Evolutionary conservation across 2,329 filamentous ascomycete genomes (phyloP), one percentile per base, ranked within the genome.

Genomic region (Ciborinia camelliae): DNA sequence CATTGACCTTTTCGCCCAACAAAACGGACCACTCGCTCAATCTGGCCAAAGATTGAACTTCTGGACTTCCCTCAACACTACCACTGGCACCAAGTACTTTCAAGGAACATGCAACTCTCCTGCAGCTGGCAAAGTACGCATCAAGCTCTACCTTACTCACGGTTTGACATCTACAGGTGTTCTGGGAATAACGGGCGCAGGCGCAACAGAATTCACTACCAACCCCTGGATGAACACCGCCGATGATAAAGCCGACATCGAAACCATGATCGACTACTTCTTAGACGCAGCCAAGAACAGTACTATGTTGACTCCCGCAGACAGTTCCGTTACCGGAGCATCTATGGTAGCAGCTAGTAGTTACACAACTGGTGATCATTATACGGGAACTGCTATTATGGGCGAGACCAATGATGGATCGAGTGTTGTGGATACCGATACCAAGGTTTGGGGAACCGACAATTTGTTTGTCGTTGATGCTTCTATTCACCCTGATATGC

Each of bases 381-480:
- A 66, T 26, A 65, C 68, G 1, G 67, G 68, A 14, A 70, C 68
- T 8, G 47, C 67, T n/a, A 65, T 64, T 8, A 68, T 85, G 81
- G 78, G 82, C 15, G 77, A 76, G 0, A 81, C 85, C 64, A 84
- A 86, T 62, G 76, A 77, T 62, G 85, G 86, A 26, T 80, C 77
- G 5, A 78, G 84, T 1, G 86, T 89, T 4, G 86, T 89, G 0
- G 86, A 89, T 69, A 74, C 80, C 18, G 77, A 89, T 74, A 82
- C 84, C 58, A 84, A 83, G 76, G 86, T 89, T 6, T 89, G 84
- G 71, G 86, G 86, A 41, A 89, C 84, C 0, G 84, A 89, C 69
- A 89, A 89, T 74, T 76, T 89, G 58, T 88, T 86, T 71, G 83
- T 89, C 20, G 84, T 90, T 10, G 87, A 90, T 71, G 87, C 83